Evolutionary conservation across 1,284 basidiomycete genomes (phyloP).

Genomic region (Sporisorium graminicola): DNA sequence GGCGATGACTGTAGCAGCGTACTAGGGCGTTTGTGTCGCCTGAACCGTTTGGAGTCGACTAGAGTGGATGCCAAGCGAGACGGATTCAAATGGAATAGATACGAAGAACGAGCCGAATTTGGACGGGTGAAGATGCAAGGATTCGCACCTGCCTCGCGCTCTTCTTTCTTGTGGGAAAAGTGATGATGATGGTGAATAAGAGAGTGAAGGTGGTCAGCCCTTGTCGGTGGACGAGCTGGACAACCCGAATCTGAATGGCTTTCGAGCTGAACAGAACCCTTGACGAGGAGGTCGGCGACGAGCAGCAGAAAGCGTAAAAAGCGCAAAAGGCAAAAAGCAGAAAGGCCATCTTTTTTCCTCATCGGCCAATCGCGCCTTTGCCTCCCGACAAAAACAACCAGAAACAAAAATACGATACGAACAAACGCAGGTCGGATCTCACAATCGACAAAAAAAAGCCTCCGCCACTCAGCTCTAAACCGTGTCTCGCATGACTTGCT

Average conservation of each 20-base stretch:
- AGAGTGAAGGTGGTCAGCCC: background rate
- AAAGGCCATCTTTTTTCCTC: conserved; percentile 9
- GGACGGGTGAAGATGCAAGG: background rate
- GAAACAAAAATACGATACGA: conserved; percentile 10
- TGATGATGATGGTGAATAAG: background rate
- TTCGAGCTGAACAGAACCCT: background rate
- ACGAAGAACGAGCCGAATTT: background rate
- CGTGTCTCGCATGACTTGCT: background rate
- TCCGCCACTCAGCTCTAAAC: background rate
- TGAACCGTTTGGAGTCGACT: background rate
- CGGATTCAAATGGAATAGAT: background rate
- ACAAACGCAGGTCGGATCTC: conserved; percentile 13
- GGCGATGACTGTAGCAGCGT: background rate
- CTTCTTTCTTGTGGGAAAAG: background rate
- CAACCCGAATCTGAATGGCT: background rate
- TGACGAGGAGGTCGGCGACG: conserved; percentile 13
- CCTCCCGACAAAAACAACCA: conserved; percentile 3
- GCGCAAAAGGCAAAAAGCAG: conserved; percentile 1
- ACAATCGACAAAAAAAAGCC: background rate
- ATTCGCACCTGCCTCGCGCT: background rate
- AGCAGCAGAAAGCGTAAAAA: conserved; percentile 1
- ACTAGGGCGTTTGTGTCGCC: background rate
- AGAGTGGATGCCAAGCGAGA: background rate
- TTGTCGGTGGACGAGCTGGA: background rate
- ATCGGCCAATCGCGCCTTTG: conserved; percentile 8